A percentile compares a stretch with the other conserved stretches of the same genome.
These are phyloP conservation scores for Puccinellia tenuiflora DNA, from an alignment of 176 grass and related monocot species.

Conservation along the genomic window DNA sequence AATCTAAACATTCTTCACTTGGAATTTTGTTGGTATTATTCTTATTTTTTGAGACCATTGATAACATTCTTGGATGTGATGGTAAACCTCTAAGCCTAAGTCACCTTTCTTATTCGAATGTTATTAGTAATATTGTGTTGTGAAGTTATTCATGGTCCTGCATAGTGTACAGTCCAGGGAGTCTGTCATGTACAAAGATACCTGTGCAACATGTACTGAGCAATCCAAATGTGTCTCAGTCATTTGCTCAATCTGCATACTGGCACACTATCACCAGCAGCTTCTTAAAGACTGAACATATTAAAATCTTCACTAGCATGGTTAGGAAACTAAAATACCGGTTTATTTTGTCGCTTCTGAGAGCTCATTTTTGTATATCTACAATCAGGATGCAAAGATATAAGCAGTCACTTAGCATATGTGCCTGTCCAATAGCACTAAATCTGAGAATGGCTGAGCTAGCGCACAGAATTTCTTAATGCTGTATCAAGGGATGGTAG, in stretches of 20 bases:
- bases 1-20: not conserved
- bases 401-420: not conserved
- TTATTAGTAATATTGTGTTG: not conserved
- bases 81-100: not conserved
- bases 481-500: not conserved
- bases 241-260: not conserved
- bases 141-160: not conserved
- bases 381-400: not conserved
- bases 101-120: constrained; percentile 4
- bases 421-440: not conserved
- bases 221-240: not conserved
- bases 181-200: not conserved
- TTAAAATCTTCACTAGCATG: not conserved
- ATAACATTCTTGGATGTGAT: not conserved
- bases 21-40: not conserved
- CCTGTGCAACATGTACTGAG: not conserved
- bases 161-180: not conserved
- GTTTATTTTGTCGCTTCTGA: not conserved
- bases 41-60: not conserved
- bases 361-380: not conserved
- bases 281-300: not conserved
- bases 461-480: constrained; percentile 18
- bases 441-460: not conserved
- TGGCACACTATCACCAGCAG: not conserved
- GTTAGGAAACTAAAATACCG: not conserved